These are phyloP conservation scores for Amylostereum areolatum DNA, from an alignment of 1,284 basidiomycete genomes.

Conservation along the genomic window DNA sequence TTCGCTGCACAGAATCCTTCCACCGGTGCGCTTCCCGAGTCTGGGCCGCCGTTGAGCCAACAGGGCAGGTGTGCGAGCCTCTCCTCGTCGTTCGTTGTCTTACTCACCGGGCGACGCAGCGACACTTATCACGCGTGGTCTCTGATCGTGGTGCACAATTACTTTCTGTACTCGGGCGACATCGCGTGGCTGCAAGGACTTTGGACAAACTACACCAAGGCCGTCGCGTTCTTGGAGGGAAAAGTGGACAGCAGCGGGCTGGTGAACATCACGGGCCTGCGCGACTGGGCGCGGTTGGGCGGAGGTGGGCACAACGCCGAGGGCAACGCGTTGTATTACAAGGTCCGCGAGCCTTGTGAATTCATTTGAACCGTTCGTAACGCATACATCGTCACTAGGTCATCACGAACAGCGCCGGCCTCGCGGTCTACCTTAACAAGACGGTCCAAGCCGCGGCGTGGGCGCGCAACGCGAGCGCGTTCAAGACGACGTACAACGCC, in stretches of 20 bases:
- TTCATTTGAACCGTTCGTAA: neutral
- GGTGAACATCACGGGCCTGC: constrained; percentile 39
- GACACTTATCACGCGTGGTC: constrained; percentile 41
- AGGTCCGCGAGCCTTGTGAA: constrained; percentile 19
- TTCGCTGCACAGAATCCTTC: constrained; percentile 44
- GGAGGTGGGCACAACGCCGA: constrained; percentile 44
- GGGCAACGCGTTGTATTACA: constrained; percentile 42
- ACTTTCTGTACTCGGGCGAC: constrained; percentile 43
- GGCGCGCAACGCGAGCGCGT: constrained; percentile 32
- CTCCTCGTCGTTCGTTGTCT: neutral
- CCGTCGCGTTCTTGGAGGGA: constrained; percentile 36
- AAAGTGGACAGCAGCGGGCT: constrained; percentile 41
- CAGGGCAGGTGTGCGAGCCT: constrained; percentile 15
- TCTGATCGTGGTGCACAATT: constrained; percentile 39
- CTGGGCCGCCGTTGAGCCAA: constrained; percentile 52
- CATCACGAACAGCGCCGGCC: constrained; percentile 39
- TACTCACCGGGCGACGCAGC: constrained; percentile 15
- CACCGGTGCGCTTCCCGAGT: constrained; percentile 52
- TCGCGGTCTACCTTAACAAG: constrained; percentile 37
- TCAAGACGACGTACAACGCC: constrained; percentile 37
- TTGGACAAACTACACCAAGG: constrained; percentile 49
- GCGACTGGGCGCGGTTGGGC: constrained; percentile 46
- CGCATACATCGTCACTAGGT: constrained; percentile 22
- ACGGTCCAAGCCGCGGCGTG: constrained; percentile 26
- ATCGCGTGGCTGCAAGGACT: constrained; percentile 33